Evolutionary conservation across 1,284 basidiomycete genomes (phyloP), one percentile per base, ranked within the genome.

Genomic region (Bjerkandera adusta): DNA sequence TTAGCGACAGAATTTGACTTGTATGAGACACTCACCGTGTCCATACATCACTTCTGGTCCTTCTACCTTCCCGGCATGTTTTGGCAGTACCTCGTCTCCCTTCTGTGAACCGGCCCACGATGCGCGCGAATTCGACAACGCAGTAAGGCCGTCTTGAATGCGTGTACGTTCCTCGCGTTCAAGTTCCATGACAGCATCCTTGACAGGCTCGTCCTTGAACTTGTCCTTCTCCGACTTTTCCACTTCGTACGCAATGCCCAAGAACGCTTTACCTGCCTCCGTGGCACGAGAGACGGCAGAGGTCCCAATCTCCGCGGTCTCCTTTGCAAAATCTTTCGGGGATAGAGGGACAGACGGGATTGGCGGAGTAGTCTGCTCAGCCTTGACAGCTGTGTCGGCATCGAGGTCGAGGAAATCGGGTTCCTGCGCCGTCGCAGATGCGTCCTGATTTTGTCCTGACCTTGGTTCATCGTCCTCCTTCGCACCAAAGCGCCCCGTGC

Each of bases 1-100:
- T 25, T 26, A 21, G 41, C n/a, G n/a, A 10, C 36, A 29, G 22
- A 21, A 36, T 52, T 30, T 3, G 41, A 37, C 68, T 24, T 10
- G 55, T 68, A 65, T n/a, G n/a, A n/a, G 51, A 75, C 50, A 21
- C 69, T 71, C 60, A 78, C 90, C 76, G 45, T 79, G 67, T 33
- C 76, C 82, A 57, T 91, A 90, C 36, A 82, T 70, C 1, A 92
- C 77, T 4, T 79, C 76, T 16, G 86, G 85, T 36, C 75, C 73
- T 49, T 82, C 73, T 7, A 71, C 70, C 16, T 72, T 66, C 11
- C 75, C 71, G 45, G 66, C 61, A 15, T 77, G 57, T 34, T 68
- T 61, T 8, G 76, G 76, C 24, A 89, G 62, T 2, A 73, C 69
- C 18, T 76, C 75, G 48, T 86, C 82, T 6, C 75, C 79, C 21